Percentiles rank a stretch among this genome's conserved stretches.
These are phyloP conservation scores for Hanseniaspora vineae DNA, from an alignment of 805 yeast species.

Conservation along the genomic window DNA sequence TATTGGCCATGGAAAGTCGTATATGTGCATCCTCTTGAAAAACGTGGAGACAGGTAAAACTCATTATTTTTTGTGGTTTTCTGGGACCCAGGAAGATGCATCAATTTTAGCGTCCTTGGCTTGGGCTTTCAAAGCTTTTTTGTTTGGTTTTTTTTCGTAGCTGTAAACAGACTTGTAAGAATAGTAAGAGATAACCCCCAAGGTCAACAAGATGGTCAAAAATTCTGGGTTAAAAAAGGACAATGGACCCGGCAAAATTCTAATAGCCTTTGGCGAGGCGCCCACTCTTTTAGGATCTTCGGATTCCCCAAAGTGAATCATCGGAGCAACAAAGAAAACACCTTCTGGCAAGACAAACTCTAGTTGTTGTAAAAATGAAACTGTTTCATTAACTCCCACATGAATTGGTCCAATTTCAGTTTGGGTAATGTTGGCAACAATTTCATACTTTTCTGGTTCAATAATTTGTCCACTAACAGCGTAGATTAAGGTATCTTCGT, in stretches of 20 bases:
- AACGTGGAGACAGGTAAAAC: not conserved
- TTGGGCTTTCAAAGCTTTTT: conserved; percentile 24
- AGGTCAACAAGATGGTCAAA: conserved; percentile 43
- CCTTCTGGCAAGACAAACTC: conserved; percentile 45
- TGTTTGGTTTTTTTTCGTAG: conserved; percentile 4
- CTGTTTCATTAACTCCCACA: conserved; percentile 36
- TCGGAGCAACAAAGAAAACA: conserved; percentile 47
- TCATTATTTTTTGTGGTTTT: conserved; percentile 7
- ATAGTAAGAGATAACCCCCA: conserved; percentile 36
- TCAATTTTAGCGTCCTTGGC: conserved; percentile 8
- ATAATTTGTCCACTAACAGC: conserved; percentile 61
- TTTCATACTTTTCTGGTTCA: conserved; percentile 39
- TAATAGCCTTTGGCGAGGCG: conserved; percentile 43
- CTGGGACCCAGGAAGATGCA: conserved; percentile 15
- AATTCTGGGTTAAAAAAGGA: conserved; percentile 65
- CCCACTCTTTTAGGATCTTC: conserved; percentile 41
- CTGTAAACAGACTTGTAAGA: conserved; percentile 29
- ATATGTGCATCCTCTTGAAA: not conserved
- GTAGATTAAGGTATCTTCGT: conserved; percentile 35
- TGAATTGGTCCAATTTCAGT: conserved; percentile 48
- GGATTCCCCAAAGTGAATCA: conserved; percentile 34
- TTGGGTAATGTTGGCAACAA: conserved; percentile 49
- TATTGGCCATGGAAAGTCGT: not conserved
- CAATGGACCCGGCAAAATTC: conserved; percentile 50
- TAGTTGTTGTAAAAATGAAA: conserved; percentile 43